Evolutionary conservation across 371 early-diverging fungal species (phyloP), one percentile per base, ranked within the genome.

Genomic region (Mucor racemosus): DNA sequence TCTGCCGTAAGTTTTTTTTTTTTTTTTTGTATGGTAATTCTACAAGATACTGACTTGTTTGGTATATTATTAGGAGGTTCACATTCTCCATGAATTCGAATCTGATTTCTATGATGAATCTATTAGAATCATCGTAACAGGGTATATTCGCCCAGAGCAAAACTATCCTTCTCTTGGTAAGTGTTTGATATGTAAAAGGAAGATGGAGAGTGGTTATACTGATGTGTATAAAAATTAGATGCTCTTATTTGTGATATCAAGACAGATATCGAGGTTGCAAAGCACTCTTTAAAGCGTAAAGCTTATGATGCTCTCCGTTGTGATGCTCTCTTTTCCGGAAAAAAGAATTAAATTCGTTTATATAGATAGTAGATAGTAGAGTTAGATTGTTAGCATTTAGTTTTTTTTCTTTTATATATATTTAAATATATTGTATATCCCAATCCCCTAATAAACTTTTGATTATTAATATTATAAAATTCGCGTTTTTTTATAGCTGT

Each of bases 41-140:
- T 26, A 26, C 26, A 26, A 36, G n/a, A 17, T 7, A 55, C 7
- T 39, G 33, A 58, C 39, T 26, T 21, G 15, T 31, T 57, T 26
- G 26, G 3, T 1, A 26, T 50, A 35, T 19, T 26, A 59, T 39
- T 66, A 92, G 92, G 99, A 99, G 75, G 96, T 98, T 13, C 98
- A 99, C 72, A 91, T 99, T 55, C 90, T 98, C 58, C 92, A 98
- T 75, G 76, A 89, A 59, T 97, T 94, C 60, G 76, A 76, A 0
- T 72, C 85, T 7, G 98, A 98, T 76, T 99, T 99, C 73, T 99
- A 99, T 79, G 97, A 91, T 21, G 82, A 88, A 60, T 84, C 90
- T 35, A 80, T 99, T 58, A 81, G 89, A 38, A 90, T 97, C 15
- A 84, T 94, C 36, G 92, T 99, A 5, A 68, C 90, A n/a, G 95